Conservation (phyloP, 495 filamentous ascomycete genomes). For the Tirmania nivea region DNA sequence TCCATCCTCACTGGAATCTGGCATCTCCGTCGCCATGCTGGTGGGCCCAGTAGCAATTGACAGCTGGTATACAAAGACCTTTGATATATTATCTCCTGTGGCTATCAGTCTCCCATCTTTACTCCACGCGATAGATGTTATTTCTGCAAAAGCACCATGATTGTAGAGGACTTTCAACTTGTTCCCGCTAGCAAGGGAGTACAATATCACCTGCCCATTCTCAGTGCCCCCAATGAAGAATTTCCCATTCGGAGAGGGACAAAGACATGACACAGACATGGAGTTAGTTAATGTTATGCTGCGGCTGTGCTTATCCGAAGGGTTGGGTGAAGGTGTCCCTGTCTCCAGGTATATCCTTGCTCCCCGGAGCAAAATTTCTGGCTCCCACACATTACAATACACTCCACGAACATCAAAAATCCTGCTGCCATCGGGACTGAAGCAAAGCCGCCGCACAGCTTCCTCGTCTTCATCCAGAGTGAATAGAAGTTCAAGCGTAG, state of each 20-base stretch:
- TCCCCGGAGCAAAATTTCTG: slow-evolving; percentile 8
- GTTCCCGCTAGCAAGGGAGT: not conserved
- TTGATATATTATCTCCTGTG: slow-evolving; percentile 4
- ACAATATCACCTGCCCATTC: slow-evolving; percentile 3
- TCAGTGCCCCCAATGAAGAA: slow-evolving; percentile 4
- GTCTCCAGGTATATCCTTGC: slow-evolving; percentile 5
- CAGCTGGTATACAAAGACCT: slow-evolving; percentile 2
- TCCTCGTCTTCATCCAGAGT: slow-evolving; percentile 4
- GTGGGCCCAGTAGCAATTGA: not conserved
- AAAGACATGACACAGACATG: slow-evolving; percentile 1
- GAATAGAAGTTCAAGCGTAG: slow-evolving; percentile 8
- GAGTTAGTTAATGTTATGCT: not conserved
- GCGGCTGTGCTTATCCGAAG: not conserved
- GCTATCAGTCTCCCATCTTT: slow-evolving; percentile 2
- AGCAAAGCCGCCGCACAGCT: slow-evolving; percentile 5
- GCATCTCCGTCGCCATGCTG: not conserved
- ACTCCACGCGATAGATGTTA: slow-evolving; percentile 5
- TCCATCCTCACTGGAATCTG: not conserved
- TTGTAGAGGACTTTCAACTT: slow-evolving; percentile 1
- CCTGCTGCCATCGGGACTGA: slow-evolving; percentile 13
- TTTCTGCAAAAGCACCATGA: slow-evolving; percentile 2
- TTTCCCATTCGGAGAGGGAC: not conserved
- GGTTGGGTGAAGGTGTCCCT: not conserved
- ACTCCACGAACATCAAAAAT: slow-evolving; percentile 14
- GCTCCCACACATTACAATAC: slow-evolving; percentile 16